Conservation (phyloP, 768 basidiomycete species). For the Lactarius deliciosus region DNA sequence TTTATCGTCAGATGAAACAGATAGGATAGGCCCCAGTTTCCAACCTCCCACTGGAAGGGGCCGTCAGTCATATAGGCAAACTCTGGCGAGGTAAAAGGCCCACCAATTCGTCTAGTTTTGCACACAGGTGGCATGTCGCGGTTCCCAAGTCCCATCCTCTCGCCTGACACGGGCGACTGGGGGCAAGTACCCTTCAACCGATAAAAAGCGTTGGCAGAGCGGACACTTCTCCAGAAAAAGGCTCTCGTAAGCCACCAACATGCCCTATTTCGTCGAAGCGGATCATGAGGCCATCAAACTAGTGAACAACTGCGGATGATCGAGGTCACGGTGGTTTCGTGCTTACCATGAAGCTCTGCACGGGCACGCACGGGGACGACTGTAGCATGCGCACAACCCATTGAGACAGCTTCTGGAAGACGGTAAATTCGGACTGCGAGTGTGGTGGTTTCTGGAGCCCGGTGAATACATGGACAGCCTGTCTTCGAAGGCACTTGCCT, state of each 20-base stretch:
- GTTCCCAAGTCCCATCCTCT: slow-evolving; percentile 45
- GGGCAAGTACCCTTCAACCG: slow-evolving; percentile 68
- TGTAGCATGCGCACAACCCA: slow-evolving; percentile 62
- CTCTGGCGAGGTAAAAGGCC: slow-evolving; percentile 6
- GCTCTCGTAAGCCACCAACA: slow-evolving; percentile 56
- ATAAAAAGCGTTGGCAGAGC: slow-evolving; percentile 63
- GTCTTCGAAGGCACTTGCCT: slow-evolving; percentile 39
- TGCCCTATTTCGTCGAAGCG: slow-evolving; percentile 38
- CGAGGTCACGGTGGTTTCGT: background rate
- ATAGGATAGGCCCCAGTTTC: slow-evolving; percentile 1
- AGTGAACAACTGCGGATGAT: background rate
- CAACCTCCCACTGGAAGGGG: background rate
- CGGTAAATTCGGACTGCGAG: slow-evolving; percentile 63
- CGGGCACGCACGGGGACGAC: slow-evolving; percentile 49
- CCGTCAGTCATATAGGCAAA: slow-evolving; percentile 4
- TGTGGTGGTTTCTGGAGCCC: slow-evolving; percentile 58
- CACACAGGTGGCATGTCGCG: slow-evolving; percentile 50
- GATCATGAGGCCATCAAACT: slow-evolving; percentile 8
- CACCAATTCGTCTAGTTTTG: slow-evolving; percentile 18
- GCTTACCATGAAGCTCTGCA: slow-evolving; percentile 55
- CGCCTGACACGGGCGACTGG: slow-evolving; percentile 64
- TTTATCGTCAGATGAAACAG: background rate
- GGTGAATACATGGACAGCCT: background rate
- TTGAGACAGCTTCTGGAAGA: slow-evolving; percentile 66
- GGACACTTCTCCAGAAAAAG: slow-evolving; percentile 63